phyloP scores from a whole-genome alignment of 768 basidiomycete species.

The Lentinula sp. region DNA sequence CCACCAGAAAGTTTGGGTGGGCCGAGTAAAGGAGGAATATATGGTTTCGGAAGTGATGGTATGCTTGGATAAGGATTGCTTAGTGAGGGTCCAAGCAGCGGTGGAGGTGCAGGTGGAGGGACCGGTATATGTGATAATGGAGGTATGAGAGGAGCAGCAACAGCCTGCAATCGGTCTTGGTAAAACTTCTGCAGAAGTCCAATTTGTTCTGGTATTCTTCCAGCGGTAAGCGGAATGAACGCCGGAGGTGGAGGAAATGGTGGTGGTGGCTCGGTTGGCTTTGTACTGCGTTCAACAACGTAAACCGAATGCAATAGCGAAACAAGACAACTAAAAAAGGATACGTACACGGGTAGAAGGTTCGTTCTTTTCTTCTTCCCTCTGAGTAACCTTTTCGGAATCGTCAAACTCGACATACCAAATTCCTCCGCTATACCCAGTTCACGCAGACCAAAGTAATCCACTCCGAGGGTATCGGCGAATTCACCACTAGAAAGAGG shows the following conservation, averaged over 20 bases:
- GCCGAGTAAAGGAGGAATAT: not conserved
- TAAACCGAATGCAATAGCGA: not conserved
- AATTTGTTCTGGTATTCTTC: conserved; percentile 71
- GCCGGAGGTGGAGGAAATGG: conserved; percentile 84
- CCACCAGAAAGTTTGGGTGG: not conserved
- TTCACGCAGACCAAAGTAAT: conserved; percentile 86
- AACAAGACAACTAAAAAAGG: not conserved
- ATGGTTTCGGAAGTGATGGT: not conserved
- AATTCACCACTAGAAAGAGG: conserved; percentile 63
- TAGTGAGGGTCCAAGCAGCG: conserved; percentile 13
- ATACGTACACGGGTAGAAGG: conserved; percentile 41
- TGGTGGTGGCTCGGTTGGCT: conserved; percentile 68
- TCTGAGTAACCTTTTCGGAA: conserved; percentile 75
- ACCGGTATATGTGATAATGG: conserved; percentile 6
- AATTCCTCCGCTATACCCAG: conserved; percentile 85
- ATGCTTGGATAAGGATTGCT: conserved; percentile 7
- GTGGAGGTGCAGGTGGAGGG: conserved; percentile 9
- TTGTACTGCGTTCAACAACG: conserved; percentile 32
- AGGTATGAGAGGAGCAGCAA: conserved; percentile 22
- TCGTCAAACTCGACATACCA: conserved; percentile 67
- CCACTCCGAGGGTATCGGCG: conserved; percentile 82
- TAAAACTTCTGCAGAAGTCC: conserved; percentile 81
- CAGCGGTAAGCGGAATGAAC: conserved; percentile 65
- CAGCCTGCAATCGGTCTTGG: conserved; percentile 43
- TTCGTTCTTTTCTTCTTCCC: conserved; percentile 46